Percentiles rank a stretch among this genome's conserved stretches.
Conservation (phyloP, 805 yeast species). For the Wickerhamiella kurtzmanii region DNA sequence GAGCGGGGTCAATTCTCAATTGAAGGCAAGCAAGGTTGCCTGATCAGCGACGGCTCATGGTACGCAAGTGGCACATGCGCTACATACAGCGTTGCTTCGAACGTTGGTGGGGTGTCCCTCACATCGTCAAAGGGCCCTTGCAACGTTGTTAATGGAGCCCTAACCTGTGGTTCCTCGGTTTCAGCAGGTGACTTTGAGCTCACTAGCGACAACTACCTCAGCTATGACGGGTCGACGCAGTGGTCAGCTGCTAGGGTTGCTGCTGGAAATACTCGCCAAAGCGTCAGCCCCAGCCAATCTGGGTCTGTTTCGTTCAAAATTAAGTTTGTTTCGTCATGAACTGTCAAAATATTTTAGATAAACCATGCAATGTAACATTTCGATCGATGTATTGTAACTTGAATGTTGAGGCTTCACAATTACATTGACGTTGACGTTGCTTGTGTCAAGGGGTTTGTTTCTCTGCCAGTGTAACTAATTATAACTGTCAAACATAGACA, state of each 20-base stretch:
- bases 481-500: too few relatives aligned
- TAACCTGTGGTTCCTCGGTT: constrained; percentile 26
- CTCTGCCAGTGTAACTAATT: too few relatives aligned
- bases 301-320: constrained; percentile 31
- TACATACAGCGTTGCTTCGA: constrained; percentile 42
- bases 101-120: constrained; percentile 63
- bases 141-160: constrained; percentile 27
- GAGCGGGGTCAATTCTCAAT: constrained; percentile 36
- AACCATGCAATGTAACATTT: too few relatives aligned
- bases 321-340: constrained; percentile 19
- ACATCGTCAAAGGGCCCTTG: constrained; percentile 66
- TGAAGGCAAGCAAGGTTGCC: constrained; percentile 49
- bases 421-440: too few relatives aligned
- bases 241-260: constrained; percentile 48
- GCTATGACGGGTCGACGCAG: constrained; percentile 45
- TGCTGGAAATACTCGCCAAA: constrained; percentile 33
- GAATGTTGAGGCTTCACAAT: too few relatives aligned
- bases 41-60: constrained; percentile 81
- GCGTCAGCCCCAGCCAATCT: constrained; percentile 32
- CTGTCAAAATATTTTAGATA: not conserved
- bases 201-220: constrained; percentile 33
- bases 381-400: too few relatives aligned
- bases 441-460: too few relatives aligned
- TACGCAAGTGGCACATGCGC: constrained; percentile 76
- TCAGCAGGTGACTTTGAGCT: constrained; percentile 46